Base-by-base conservation (phyloP, 1,139 yeast species). In the Keqinozyma sinolaborantium region DNA sequence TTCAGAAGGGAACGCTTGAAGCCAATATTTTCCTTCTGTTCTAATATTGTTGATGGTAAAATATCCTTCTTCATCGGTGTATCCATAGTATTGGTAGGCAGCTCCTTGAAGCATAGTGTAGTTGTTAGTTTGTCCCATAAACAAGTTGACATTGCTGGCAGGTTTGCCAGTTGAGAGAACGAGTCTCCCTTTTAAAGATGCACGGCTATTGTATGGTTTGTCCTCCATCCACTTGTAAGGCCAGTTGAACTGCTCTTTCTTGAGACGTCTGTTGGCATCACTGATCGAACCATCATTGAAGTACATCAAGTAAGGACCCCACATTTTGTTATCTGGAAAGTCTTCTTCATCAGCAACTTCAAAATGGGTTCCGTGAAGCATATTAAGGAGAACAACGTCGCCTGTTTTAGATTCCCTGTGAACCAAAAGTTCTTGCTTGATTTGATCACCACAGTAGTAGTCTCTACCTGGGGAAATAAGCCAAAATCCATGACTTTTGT, bases 71-170 rank as follows among this genome's bases (percentile, higher is more conserved):
- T 35, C 43, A 26, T 38, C 43, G 8, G 43, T 39, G 13, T 39
- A 37, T 10, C 35, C 31, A 21, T 32, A 32, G 18, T 39, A 39
- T 26, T 39, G 38, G 23, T 39, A 39, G 3, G 29, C 36, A 24
- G 39, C 32, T n/a, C 43, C 43, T 35, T 39, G 43, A 10, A 38
- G 23, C 43, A 39, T 38, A 14, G 43, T 37, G 29, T 39, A 39
- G 18, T 35, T 32, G 16, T 35, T 20, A 16, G 35, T 19, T 15
- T 26, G 14, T 5, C 40, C 43, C 12, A 39, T 29, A 24, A 39
- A 39, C 12, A 35, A 21, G 29, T 39, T 39, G n/a, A 35, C 33
- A 27, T 29, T 33, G 10, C 30, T 14, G 23, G 43, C 43, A n/a
- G 43, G 42, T 2, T 36, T 14, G 2, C 40, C 40, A 24, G 23